phyloP scores from a whole-genome alignment of 2,329 filamentous ascomycete genomes.

The Colletotrichum sp. region DNA sequence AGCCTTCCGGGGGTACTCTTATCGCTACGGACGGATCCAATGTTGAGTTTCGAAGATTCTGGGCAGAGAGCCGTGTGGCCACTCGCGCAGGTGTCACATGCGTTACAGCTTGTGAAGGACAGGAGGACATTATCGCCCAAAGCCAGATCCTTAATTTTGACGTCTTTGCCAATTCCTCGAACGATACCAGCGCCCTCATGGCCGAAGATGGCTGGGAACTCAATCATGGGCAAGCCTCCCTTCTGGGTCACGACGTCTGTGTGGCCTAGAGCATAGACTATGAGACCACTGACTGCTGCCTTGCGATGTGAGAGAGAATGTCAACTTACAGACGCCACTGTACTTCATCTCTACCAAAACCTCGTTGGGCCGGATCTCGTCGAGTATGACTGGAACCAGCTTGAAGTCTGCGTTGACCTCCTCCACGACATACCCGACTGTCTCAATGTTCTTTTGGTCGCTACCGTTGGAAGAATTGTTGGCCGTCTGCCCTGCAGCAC shows the following conservation, averaged over 20 bases:
- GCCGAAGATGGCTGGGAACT: constrained; percentile 83
- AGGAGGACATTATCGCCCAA: constrained; percentile 89
- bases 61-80: constrained; percentile 95
- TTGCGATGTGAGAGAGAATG: neutral
- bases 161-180: constrained; percentile 91
- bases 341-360: constrained; percentile 91
- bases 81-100: constrained; percentile 99
- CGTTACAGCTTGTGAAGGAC: constrained; percentile 90
- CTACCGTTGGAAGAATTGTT: neutral
- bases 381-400: constrained; percentile 4
- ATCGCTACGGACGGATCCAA: constrained; percentile 81
- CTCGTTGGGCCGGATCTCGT: constrained; percentile 67
- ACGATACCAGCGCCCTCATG: constrained; percentile 93
- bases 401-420: constrained; percentile 1
- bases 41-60: neutral
- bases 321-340: constrained; percentile 73
- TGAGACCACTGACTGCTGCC: neutral
- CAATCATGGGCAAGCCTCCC: neutral
- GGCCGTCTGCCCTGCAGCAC: neutral
- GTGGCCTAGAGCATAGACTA: constrained; percentile 50
- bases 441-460: neutral
- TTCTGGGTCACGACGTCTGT: constrained; percentile 62
- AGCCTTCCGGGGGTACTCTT: constrained; percentile 92
- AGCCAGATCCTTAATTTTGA: constrained; percentile 90
- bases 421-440: constrained; percentile 2